Conservation (phyloP, 202 grass and related monocot species). For the Carex sylvatica region DNA sequence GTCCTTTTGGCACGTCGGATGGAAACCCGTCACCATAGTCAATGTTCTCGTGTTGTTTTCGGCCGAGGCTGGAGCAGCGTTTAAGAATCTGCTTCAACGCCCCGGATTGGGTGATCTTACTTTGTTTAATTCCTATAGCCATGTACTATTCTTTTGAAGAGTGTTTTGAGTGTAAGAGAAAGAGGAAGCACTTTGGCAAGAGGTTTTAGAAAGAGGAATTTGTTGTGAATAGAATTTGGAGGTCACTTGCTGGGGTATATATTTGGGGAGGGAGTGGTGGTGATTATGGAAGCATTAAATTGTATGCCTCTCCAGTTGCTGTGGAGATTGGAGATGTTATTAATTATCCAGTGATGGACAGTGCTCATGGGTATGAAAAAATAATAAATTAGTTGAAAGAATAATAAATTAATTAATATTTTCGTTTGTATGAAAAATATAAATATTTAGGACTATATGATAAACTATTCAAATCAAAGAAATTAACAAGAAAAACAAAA, state of each 20-base stretch:
- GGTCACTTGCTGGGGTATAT: background rate
- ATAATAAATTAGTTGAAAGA: background rate
- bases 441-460: background rate
- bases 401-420: background rate
- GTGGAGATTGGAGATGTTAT: background rate
- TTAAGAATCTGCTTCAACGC: slow-evolving; percentile 80
- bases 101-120: slow-evolving; percentile 32
- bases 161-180: background rate
- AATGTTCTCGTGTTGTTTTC: slow-evolving; percentile 37
- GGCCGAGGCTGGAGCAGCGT: slow-evolving; percentile 84
- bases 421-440: background rate
- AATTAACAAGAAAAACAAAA: background rate
- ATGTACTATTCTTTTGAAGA: slow-evolving; percentile 17
- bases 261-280: background rate
- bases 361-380: background rate
- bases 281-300: slow-evolving; percentile 15
- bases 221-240: slow-evolving; percentile 2
- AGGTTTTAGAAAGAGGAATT: background rate
- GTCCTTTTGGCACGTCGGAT: slow-evolving; percentile 69
- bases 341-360: background rate
- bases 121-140: slow-evolving; percentile 53
- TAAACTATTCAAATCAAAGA: background rate
- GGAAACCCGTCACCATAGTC: slow-evolving; percentile 35
- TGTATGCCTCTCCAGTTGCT: background rate
- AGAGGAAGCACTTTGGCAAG: background rate